A percentile compares a stretch with the other conserved stretches of the same genome.
phyloP scores from a whole-genome alignment of 1,284 basidiomycete genomes.

The Ustilago tritici region DNA sequence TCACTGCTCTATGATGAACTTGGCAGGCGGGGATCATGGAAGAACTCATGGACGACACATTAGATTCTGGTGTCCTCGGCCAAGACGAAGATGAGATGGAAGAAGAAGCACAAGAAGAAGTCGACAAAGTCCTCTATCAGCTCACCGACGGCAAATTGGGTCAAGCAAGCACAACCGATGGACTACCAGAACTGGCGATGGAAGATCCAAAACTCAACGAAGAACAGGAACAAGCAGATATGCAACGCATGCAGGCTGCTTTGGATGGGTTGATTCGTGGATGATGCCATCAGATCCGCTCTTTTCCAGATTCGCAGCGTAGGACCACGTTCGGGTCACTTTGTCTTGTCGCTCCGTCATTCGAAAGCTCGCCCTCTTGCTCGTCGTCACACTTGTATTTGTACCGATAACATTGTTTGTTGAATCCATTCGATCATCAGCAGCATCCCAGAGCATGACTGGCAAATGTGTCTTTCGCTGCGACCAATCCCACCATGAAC shows the following conservation, averaged over 20 bases:
- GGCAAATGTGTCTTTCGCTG: background rate
- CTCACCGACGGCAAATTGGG: constrained; percentile 88
- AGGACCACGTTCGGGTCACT: background rate
- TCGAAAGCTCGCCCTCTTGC: background rate
- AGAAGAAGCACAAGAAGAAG: constrained; percentile 95
- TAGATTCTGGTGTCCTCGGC: constrained; percentile 70
- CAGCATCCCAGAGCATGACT: background rate
- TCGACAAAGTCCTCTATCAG: constrained; percentile 95
- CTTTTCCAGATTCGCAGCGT: too few relatives aligned
- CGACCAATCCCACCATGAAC: background rate
- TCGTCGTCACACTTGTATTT: constrained; percentile 16
- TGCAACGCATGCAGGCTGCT: constrained; percentile 67
- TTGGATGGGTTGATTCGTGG: constrained; percentile 66
- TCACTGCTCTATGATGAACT: background rate
- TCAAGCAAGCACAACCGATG: constrained; percentile 55
- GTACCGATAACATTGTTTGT: background rate
- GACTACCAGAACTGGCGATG: constrained; percentile 55
- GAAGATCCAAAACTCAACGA: constrained; percentile 48
- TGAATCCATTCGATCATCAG: background rate
- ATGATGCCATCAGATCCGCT: background rate
- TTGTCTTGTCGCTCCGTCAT: background rate
- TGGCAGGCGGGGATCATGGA: constrained; percentile 71
- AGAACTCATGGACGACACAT: constrained; percentile 71
- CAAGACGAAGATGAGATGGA: constrained; percentile 91
- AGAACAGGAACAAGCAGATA: constrained; percentile 55